phyloP scores from a whole-genome alignment of 2,329 filamentous ascomycete species.

The Lachnellula cervina region DNA sequence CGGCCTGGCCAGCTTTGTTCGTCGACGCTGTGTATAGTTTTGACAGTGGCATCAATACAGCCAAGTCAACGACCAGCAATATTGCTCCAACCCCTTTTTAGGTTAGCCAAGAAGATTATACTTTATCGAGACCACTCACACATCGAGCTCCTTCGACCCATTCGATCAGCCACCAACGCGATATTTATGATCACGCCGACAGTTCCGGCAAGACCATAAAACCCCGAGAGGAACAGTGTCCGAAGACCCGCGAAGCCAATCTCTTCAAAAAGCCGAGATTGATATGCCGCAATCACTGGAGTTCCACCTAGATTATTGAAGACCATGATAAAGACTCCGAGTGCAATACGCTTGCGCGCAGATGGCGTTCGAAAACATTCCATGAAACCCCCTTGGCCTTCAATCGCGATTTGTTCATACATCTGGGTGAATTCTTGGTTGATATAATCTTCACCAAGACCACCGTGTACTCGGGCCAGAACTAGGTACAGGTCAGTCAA shows the following conservation, averaged over 20 bases:
- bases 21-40: slow-evolving; percentile 11
- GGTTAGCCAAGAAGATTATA: not conserved
- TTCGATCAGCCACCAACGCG: slow-evolving; percentile 29
- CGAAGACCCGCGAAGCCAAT: slow-evolving; percentile 7
- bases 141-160: slow-evolving; percentile 29
- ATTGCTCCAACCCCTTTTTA: slow-evolving; percentile 19
- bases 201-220: slow-evolving; percentile 10
- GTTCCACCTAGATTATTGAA: slow-evolving; percentile 31
- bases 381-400: slow-evolving; percentile 1
- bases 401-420: slow-evolving; percentile 18
- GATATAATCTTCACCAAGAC: not conserved
- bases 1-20: slow-evolving; percentile 8
- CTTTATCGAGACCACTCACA: slow-evolving; percentile 3
- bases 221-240: slow-evolving; percentile 8
- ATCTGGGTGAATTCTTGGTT: slow-evolving; percentile 27
- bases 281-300: slow-evolving; percentile 30
- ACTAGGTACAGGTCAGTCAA: not conserved
- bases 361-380: too few relatives aligned
- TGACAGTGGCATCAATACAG: slow-evolving; percentile 26
- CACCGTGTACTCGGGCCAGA: not conserved
- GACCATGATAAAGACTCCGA: slow-evolving; percentile 8
- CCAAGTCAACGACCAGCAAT: slow-evolving; percentile 16
- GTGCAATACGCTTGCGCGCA: slow-evolving; percentile 1
- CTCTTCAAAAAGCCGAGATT: slow-evolving; percentile 8
- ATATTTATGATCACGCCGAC: slow-evolving; percentile 29